These are phyloP conservation scores for Shiraia bambusicola DNA, from an alignment of 2,329 filamentous ascomycete genomes.

Conservation along the genomic window DNA sequence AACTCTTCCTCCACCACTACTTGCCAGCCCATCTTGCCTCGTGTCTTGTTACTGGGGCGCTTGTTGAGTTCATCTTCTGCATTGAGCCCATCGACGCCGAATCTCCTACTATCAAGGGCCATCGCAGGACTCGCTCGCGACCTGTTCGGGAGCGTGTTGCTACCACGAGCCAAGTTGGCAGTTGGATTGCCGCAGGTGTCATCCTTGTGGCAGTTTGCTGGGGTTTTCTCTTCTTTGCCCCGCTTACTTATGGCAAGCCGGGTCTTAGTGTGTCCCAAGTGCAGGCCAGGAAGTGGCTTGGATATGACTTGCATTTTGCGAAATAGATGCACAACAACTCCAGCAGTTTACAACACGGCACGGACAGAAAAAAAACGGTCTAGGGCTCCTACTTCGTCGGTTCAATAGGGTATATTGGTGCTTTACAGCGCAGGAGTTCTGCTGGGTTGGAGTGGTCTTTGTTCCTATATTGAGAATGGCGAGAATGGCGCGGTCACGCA, in stretches of 20 bases:
- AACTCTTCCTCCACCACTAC: conserved; percentile 97
- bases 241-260: conserved; percentile 92
- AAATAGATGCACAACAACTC: conserved; percentile 61
- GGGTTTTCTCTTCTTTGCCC: conserved; percentile 91
- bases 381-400: too few species aligned
- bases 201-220: conserved; percentile 69
- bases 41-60: conserved; percentile 81
- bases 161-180: conserved; percentile 71
- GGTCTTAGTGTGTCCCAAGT: conserved; percentile 80
- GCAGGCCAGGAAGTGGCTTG: conserved; percentile 86
- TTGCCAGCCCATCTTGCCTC: conserved; percentile 92
- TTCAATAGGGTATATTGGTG: too few species aligned
- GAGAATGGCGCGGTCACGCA: too few species aligned
- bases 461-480: too few species aligned
- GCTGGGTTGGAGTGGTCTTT: too few species aligned
- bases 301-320: conserved; percentile 97
- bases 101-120: conserved; percentile 38
- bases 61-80: conserved; percentile 96
- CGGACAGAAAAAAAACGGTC: background rate
- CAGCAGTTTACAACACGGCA: background rate
- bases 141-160: conserved; percentile 81
- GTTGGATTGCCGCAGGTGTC: conserved; percentile 75
- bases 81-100: conserved; percentile 67
- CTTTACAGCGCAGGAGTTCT: too few species aligned
- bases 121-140: conserved; percentile 55